phyloP scores from a whole-genome alignment of 106 monocot genomes.

The Acanthochlamys bracteata region DNA sequence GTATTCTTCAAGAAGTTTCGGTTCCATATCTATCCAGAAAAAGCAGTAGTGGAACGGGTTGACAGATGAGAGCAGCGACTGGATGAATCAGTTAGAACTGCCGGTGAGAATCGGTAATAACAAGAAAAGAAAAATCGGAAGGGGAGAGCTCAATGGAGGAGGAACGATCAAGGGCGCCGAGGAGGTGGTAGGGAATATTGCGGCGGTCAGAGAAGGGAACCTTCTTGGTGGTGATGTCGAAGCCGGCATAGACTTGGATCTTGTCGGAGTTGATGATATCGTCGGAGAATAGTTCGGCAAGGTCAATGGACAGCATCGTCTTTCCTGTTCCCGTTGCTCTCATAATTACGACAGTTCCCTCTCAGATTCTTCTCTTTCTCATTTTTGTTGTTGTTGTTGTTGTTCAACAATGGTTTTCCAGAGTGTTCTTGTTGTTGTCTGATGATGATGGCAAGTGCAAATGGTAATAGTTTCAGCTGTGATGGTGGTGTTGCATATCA shows the following conservation, averaged over 20 bases:
- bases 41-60: conserved; percentile 21
- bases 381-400: too few species aligned
- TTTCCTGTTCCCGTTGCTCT: conserved; percentile 36
- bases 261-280: conserved; percentile 45
- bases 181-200: conserved; percentile 29
- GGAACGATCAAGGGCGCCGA: conserved; percentile 17
- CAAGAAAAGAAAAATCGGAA: conserved; percentile 9
- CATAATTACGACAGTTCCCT: conserved; percentile 18
- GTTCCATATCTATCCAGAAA: conserved; percentile 37
- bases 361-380: too few species aligned
- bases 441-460: too few species aligned
- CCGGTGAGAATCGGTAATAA: conserved; percentile 20
- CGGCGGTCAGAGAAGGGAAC: conserved; percentile 4
- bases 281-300: conserved; percentile 5
- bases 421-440: too few species aligned
- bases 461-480: too few species aligned
- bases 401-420: too few species aligned
- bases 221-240: conserved; percentile 37
- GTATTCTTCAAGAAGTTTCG: conserved; percentile 16
- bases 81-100: conserved; percentile 41
- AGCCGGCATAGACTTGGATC: conserved; percentile 36
- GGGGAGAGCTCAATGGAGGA: conserved; percentile 13
- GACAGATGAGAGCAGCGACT: conserved; percentile 13
- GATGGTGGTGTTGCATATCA: too few species aligned
- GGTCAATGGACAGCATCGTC: conserved; percentile 27